These are phyloP conservation scores for Cucurbita argyrosperma DNA, from an alignment of 306 rosid species.

Conservation along the genomic window DNA sequence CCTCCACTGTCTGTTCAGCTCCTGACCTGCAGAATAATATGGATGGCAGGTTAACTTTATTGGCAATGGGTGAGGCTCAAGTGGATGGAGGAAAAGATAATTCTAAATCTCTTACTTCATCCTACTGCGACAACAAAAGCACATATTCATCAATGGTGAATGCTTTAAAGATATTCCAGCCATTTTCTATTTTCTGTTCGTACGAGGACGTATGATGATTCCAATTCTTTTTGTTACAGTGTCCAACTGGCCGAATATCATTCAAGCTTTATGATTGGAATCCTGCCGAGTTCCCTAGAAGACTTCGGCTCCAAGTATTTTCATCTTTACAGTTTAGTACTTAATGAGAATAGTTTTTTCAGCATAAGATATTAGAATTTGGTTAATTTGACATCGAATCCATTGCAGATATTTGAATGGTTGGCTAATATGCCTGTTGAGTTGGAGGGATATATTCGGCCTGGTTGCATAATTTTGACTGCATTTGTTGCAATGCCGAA, in stretches of 20 bases:
- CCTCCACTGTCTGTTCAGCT: conserved; percentile 25
- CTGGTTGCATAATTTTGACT: conserved; percentile 92
- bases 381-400: conserved; percentile 25
- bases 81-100: conserved; percentile 38
- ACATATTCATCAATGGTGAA: conserved; percentile 64
- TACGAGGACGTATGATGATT: conserved; percentile 11
- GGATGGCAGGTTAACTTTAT: conserved; percentile 29
- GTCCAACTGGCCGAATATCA: conserved; percentile 95
- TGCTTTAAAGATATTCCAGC: not conserved
- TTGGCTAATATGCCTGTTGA: conserved; percentile 88
- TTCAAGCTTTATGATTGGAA: conserved; percentile 99
- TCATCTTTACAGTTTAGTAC: conserved; percentile 72
- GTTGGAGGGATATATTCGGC: conserved; percentile 96
- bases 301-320: conserved; percentile 98
- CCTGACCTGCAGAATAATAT: conserved; percentile 32
- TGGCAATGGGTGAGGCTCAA: conserved; percentile 46
- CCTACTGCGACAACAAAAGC: conserved; percentile 52
- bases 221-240: conserved; percentile 40
- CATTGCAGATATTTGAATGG: conserved; percentile 89
- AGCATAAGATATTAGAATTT: conserved; percentile 9
- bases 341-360: conserved; percentile 10
- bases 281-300: conserved; percentile 96
- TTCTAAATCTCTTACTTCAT: conserved; percentile 42
- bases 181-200: conserved; percentile 4
- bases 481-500: conserved; percentile 77